Conservation (phyloP, 257 asterid species). For the Prunella vulgaris region DNA sequence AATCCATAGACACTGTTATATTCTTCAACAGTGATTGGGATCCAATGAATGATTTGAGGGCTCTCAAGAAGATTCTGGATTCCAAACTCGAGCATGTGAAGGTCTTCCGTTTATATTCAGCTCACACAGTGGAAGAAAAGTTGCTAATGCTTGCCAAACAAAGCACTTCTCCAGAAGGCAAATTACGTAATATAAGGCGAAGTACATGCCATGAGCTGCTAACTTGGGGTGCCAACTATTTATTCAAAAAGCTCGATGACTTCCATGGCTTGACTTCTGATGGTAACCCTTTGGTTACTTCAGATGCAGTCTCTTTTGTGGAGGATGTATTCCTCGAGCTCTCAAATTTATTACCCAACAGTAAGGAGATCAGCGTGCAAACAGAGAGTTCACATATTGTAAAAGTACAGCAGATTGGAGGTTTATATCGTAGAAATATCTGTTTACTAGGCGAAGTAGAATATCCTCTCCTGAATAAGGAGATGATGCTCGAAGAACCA, state of each 20-base stretch:
- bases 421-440: constrained; percentile 30
- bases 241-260: constrained; percentile 39
- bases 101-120: constrained; percentile 58
- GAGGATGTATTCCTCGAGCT: constrained; percentile 53
- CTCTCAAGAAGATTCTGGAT: constrained; percentile 45
- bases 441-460: constrained; percentile 47
- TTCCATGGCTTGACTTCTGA: constrained; percentile 15
- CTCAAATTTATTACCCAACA: constrained; percentile 34
- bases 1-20: constrained; percentile 40
- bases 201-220: constrained; percentile 42
- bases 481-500: constrained; percentile 28
- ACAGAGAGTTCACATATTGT: constrained; percentile 18
- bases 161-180: constrained; percentile 38
- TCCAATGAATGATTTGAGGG: constrained; percentile 53
- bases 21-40: constrained; percentile 68
- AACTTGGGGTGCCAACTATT: constrained; percentile 50
- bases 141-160: constrained; percentile 48
- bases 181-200: constrained; percentile 21
- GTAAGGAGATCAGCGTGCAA: constrained; percentile 4
- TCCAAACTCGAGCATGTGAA: constrained; percentile 47
- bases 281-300: not conserved
- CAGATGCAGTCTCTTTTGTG: constrained; percentile 24
- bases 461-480: constrained; percentile 24
- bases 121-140: constrained; percentile 55
- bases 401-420: constrained; percentile 33